These are phyloP conservation scores for Penicillium paxilli DNA, from an alignment of 495 filamentous ascomycete genomes.

Conservation along the genomic window DNA sequence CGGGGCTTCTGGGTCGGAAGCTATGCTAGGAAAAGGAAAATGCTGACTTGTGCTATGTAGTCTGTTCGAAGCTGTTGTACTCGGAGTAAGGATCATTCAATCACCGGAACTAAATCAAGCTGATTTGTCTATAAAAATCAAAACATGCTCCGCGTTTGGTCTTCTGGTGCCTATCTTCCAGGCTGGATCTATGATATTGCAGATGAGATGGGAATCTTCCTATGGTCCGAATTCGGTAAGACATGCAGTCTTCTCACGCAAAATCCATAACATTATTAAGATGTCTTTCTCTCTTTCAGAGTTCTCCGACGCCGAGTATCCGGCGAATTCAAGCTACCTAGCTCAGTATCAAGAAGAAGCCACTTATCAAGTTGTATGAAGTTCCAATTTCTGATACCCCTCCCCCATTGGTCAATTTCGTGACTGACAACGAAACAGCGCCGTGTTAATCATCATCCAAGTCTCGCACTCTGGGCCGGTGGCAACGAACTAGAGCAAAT, in stretches of 20 bases:
- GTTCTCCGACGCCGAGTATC: slow-evolving; percentile 65
- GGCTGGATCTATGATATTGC: slow-evolving; percentile 72
- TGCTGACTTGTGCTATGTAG: neutral
- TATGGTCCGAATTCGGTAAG: slow-evolving; percentile 62
- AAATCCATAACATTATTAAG: neutral
- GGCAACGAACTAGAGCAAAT: slow-evolving; percentile 62
- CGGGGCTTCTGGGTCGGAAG: too few relatives aligned
- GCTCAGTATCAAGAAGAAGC: slow-evolving; percentile 60
- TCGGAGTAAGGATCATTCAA: slow-evolving; percentile 22
- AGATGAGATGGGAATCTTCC: slow-evolving; percentile 62
- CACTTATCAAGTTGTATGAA: slow-evolving; percentile 51
- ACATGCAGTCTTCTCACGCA: neutral
- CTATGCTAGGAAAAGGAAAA: too few relatives aligned
- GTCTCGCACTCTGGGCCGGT: slow-evolving; percentile 64
- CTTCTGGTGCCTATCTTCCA: slow-evolving; percentile 61
- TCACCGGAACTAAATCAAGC: neutral
- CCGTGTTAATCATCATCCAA: slow-evolving; percentile 66
- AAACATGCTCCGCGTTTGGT: slow-evolving; percentile 71
- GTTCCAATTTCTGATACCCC: neutral
- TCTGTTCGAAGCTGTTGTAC: slow-evolving; percentile 56
- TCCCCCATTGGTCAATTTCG: neutral
- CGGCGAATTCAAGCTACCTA: slow-evolving; percentile 53
- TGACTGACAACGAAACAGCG: slow-evolving; percentile 24
- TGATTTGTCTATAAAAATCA: slow-evolving; percentile 41
- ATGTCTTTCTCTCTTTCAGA: slow-evolving; percentile 33